Evolutionary conservation across 805 yeast genomes (phyloP).

Genomic region (Pichia thaimueangensis): DNA sequence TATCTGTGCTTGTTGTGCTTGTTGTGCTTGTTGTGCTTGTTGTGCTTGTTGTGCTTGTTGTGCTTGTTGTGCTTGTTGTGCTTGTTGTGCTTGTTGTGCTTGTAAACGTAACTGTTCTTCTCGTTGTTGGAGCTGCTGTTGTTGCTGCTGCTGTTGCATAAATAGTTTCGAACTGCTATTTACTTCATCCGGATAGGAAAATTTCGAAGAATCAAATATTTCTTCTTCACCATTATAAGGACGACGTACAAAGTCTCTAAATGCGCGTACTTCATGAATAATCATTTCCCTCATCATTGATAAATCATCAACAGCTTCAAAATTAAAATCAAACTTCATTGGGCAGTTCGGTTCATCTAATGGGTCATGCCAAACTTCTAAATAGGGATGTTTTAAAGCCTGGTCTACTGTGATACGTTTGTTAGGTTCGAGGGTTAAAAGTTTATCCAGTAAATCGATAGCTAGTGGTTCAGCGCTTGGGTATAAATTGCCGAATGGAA

Average conservation of each 20-base stretch:
- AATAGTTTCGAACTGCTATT: slow-evolving; percentile 3
- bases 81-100: slow-evolving; percentile 6
- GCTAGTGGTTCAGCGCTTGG: slow-evolving; percentile 88
- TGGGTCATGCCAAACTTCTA: slow-evolving; percentile 88
- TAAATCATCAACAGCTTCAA: slow-evolving; percentile 79
- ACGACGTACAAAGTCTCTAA: slow-evolving; percentile 69
- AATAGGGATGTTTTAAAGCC: slow-evolving; percentile 84
- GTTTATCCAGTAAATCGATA: slow-evolving; percentile 65
- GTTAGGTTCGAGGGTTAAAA: slow-evolving; percentile 84
- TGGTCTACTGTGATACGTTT: slow-evolving; percentile 81
- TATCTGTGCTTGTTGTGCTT: slow-evolving; percentile 15
- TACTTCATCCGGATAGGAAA: slow-evolving; percentile 10
- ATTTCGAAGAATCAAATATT: slow-evolving; percentile 16
- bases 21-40: slow-evolving; percentile 13
- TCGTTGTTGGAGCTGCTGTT: slow-evolving; percentile 10
- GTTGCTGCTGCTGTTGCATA: slow-evolving; percentile 9
- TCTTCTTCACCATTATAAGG: slow-evolving; percentile 14
- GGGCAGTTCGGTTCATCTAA: slow-evolving; percentile 83
- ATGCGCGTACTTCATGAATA: slow-evolving; percentile 68
- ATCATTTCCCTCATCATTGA: slow-evolving; percentile 71
- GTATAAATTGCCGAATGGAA: slow-evolving; percentile 63
- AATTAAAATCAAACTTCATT: slow-evolving; percentile 76
- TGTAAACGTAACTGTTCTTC: slow-evolving; percentile 2
- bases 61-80: slow-evolving; percentile 17
- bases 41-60: slow-evolving; percentile 18